Conservation (phyloP, 1,284 basidiomycete species). For the Moesziomyces sp. region DNA sequence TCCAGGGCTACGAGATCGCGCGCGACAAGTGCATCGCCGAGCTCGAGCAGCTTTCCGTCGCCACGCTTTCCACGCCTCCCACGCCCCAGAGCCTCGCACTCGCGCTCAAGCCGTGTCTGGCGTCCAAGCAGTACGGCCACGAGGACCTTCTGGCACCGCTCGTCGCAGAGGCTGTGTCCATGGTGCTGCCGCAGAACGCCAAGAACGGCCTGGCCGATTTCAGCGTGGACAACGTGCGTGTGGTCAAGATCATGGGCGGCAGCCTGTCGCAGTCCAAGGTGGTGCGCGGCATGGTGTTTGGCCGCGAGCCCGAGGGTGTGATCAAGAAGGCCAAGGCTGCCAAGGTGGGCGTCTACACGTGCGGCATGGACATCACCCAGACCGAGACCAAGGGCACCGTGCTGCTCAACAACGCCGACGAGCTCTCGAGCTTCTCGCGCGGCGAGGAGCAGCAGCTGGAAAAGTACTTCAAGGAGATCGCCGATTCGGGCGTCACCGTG, state of each 20-base stretch:
- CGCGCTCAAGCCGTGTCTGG: conserved; percentile 89
- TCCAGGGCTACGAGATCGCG: conserved; percentile 96
- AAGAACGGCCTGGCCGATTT: conserved; percentile 50
- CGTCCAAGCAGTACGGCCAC: conserved; percentile 95
- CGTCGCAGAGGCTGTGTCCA: conserved; percentile 86
- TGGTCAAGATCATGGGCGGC: conserved; percentile 98
- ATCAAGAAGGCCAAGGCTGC: conserved; percentile 77
- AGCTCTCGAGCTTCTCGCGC: conserved; percentile 88
- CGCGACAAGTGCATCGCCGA: conserved; percentile 84
- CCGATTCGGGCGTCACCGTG: conserved; percentile 91
- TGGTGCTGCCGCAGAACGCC: conserved; percentile 70
- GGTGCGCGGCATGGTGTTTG: conserved; percentile 97
- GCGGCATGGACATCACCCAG: conserved; percentile 89
- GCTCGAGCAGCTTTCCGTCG: conserved; percentile 74
- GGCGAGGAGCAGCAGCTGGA: conserved; percentile 81
- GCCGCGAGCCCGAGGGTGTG: conserved; percentile 85
- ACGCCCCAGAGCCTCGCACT: conserved; percentile 80
- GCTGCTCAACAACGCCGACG: conserved; percentile 91
- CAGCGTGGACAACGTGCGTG: conserved; percentile 91
- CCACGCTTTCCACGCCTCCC: conserved; percentile 79
- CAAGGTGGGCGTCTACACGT: conserved; percentile 84
- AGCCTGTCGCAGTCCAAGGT: conserved; percentile 84
- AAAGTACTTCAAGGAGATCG: conserved; percentile 84
- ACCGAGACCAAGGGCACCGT: conserved; percentile 99
- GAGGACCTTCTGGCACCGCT: conserved; percentile 85